Evolutionary conservation across 805 yeast species (phyloP), one percentile per base, ranked within the genome.

Genomic region (Metschnikowia continentalis): DNA sequence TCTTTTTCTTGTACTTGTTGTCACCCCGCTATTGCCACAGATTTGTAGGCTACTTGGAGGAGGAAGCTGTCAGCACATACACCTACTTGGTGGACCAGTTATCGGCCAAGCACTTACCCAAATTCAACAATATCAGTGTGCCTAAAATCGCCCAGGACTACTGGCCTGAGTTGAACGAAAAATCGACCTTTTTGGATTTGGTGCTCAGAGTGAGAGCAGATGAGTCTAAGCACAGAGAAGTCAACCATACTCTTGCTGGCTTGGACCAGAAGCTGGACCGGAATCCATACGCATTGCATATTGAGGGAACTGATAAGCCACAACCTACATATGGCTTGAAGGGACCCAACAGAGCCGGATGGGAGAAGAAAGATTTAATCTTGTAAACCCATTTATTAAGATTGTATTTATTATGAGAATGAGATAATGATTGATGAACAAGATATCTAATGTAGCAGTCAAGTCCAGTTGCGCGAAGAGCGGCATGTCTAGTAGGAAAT

Each of bases 141-240:
- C 88, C 88, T 1, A 76, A 79, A 45, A 78, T 85, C 50, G 87
- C 90, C 6, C 69, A 72, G 58, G 72, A 75, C 51, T 85, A 86
- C 67, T 85, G 89, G 88, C 74, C 78, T 17, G 72, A 66, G 32
- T 71, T 86, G 70, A 59, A 60, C 39, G 76, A 75, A 32, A 61
- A 80, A 22, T 73, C 85, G 26, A 69, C 80, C 2, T 78, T 85
- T 67, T 71, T 73, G 52, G 89, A 85, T 55, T 73, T 86, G 61
- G 70, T 86, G 43, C 73, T 76, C 52, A 76, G 82, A 57, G 72
- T 86, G 22, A 76, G 90, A 55, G 91, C 91, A 1, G 91, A 85
- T 61, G 91, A 85, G 65, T 84, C 89, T 38, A 85, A 85, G 63
- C 90, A 85, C 62, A 76, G 91, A 65, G 91, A 86, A 61, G 90